Evolutionary conservation across 2,329 filamentous ascomycete species (phyloP), one percentile per base, ranked within the genome.

Genomic region (Colletotrichum higginsianum): DNA sequence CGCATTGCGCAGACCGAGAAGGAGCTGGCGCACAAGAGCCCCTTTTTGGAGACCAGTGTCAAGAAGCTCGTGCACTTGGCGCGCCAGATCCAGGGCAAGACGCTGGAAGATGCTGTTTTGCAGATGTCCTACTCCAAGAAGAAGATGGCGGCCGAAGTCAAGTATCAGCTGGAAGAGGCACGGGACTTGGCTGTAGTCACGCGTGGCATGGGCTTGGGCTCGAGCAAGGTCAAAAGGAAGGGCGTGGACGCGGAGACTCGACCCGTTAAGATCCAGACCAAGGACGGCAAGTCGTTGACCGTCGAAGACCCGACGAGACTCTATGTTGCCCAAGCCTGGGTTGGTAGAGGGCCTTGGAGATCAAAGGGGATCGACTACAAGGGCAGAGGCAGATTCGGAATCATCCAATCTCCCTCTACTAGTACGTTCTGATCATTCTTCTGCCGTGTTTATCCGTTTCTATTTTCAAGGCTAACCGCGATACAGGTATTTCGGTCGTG

Each of bases 91-190:
- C 88, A 91, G 2, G 96, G 96, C 75, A 98, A 98, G 88, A 92
- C 92, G n/a, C 87, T 99, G 73, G 94, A 97, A 69, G 95, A 99
- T 46, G 96, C 96, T 16, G 94, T 98, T 75, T 84, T 93, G 66
- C 96, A 99, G 86, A 98, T 99, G 94, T 90, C 92, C 67, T 98
- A 96, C 85, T 96, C 92, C 81, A 94, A 94, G 86, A 99, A 99
- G 89, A 96, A 95, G 85, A 93, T 93, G 74, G 94, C 96, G 8
- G 86, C 89, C 75, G 94, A 98, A 78, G 90, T 98, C 38, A 85
- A 89, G 76, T 91, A 90, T 78, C 93, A 96, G 79, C 85, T 99
- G 21, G 90, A 96, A 79, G 88, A 93, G 77, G 95, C 96, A 1
- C 90, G 92, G 69, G 94, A 98, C 79, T 85, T 92, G 78, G 96